Base-by-base conservation (phyloP, 768 basidiomycete species). In the Ephemerocybe angulata region DNA sequence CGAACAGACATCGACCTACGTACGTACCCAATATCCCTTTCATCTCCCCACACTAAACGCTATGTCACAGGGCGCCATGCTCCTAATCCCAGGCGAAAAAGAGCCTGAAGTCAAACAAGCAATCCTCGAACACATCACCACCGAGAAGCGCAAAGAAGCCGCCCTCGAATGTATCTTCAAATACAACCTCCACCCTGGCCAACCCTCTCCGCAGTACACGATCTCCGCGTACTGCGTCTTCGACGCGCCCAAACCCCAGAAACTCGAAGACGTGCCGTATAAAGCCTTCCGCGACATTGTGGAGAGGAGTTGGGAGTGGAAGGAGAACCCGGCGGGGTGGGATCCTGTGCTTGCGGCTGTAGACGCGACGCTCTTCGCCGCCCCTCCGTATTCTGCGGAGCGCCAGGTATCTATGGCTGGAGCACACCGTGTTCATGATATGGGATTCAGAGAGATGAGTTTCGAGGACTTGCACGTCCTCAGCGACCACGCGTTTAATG, bases 131-230 rank as follows among this genome's bases (percentile, higher is more conserved):
- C 62, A 56, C 1, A 63, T 75, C 22, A 50, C 57, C 8, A 66
- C 63, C 7, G 82, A 80, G 1, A 71, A 72, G 1, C 61, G 62
- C 21, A 71, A 68, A 50, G 81, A 78, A 64, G 55, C 70, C 12
- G 62, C 68, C 15, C 67, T 63, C 2, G 72, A 75, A 3, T 76
- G 64, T 0, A 81, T 82, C 61, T 76, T 79, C 1, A 83, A 82
- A 60, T 81, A 76, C 48, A 76, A 72, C 54, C 72, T 65, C 40
- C 42, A 71, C 4, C 58, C 65, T 6, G 66, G 66, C 15, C 50
- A 68, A 81, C 2, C 52, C 86, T 19, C 86, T 86, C 64, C 86
- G 86, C 59, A 78, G 86, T 58, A 78, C 51, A 1, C 83, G 83
- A 21, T 67, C 59, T 0, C 73, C 73, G 1, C 81, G 80, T 0